phyloP scores from a whole-genome alignment of 139 green algal genomes.

The Tetraselmis striata region DNA sequence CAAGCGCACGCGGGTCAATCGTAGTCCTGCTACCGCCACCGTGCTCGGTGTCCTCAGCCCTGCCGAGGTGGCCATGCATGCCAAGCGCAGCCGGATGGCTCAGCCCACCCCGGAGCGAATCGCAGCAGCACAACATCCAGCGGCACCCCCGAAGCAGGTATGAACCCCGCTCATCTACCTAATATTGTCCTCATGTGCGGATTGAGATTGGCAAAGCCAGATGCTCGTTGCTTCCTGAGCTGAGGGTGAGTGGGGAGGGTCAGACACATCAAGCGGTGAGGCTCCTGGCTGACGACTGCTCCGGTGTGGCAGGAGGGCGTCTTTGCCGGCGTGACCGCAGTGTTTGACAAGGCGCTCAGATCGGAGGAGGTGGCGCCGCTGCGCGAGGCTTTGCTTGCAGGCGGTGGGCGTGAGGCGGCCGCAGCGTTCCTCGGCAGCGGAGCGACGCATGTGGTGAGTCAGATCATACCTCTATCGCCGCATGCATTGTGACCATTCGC shows the following conservation, averaged over 20 bases:
- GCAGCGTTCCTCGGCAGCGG: background rate
- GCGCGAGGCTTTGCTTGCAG: background rate
- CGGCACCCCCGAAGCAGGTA: background rate
- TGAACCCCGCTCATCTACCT: background rate
- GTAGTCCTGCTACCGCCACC: no score
- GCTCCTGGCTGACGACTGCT: background rate
- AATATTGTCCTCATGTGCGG: background rate
- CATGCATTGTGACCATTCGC: no score
- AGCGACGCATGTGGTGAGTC: background rate
- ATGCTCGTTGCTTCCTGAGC: background rate
- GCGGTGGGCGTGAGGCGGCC: background rate
- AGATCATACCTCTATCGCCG: no score
- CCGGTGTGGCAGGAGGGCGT: background rate
- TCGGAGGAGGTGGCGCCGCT: background rate
- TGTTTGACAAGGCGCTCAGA: background rate
- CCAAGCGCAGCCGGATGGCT: no score
- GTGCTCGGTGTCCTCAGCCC: no score
- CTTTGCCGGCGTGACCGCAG: background rate
- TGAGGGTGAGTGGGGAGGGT: background rate
- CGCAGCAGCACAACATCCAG: no score
- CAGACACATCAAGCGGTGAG: no score
- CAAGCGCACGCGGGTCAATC: no score
- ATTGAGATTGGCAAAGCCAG: background rate
- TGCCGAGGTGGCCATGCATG: no score
- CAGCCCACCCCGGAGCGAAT: no score